These are phyloP conservation scores for Trichosanthes cucumerina DNA, from an alignment of 306 rosid genomes.

Conservation along the genomic window DNA sequence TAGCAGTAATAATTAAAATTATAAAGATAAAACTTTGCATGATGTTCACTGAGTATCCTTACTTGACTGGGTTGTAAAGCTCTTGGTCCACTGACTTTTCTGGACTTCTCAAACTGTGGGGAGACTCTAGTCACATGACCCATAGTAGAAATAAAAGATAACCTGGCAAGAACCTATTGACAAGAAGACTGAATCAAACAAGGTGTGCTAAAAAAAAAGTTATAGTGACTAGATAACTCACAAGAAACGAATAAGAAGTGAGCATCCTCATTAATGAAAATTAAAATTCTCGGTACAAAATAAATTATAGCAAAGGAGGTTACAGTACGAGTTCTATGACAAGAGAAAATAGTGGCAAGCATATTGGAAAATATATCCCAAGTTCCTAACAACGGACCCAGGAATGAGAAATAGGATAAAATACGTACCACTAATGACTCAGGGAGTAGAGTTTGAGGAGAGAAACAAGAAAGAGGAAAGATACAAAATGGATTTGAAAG, in stretches of 20 bases:
- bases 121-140: constrained; percentile 87
- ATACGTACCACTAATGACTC: background rate
- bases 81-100: constrained; percentile 91
- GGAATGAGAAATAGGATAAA: too few species aligned
- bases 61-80: constrained; percentile 98
- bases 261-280: background rate
- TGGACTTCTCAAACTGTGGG: constrained; percentile 94
- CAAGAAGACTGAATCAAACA: constrained; percentile 8
- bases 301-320: background rate
- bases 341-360: background rate
- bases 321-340: background rate
- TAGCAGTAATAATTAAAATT: background rate
- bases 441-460: background rate
- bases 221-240: background rate
- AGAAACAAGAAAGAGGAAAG: background rate
- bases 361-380: background rate
- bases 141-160: constrained; percentile 61
- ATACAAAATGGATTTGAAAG: background rate
- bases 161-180: constrained; percentile 60
- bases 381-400: background rate
- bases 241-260: background rate
- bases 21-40: background rate
- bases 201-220: background rate
- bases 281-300: background rate
- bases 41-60: constrained; percentile 15